Conservation (phyloP, 371 early-diverging fungal genomes). For the Globomyces sp. region DNA sequence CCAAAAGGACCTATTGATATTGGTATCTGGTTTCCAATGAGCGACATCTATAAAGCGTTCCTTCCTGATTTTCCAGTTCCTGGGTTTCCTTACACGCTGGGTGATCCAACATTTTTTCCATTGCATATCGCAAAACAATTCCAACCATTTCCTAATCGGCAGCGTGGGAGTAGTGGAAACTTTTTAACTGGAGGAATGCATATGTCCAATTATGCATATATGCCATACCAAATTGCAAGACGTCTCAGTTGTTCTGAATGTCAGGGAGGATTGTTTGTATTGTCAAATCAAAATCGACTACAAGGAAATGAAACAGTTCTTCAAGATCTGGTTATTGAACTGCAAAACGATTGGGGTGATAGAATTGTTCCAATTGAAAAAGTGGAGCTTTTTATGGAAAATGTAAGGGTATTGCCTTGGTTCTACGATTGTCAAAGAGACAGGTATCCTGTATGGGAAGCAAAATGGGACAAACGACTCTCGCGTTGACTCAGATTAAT, state of each 20-base stretch:
- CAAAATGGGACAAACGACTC: too few species aligned
- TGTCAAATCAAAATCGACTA: neutral
- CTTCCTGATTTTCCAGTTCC: slow-evolving; percentile 21
- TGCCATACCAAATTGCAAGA: slow-evolving; percentile 16
- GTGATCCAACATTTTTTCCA: slow-evolving; percentile 26
- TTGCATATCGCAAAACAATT: slow-evolving; percentile 4
- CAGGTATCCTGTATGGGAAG: too few species aligned
- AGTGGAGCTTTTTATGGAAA: too few species aligned
- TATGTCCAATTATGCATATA: slow-evolving; percentile 19
- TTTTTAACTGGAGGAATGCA: slow-evolving; percentile 21
- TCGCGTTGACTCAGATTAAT: too few species aligned
- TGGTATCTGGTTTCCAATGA: slow-evolving; percentile 18
- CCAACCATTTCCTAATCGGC: slow-evolving; percentile 2
- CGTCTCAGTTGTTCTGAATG: neutral
- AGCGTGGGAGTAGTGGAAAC: slow-evolving; percentile 18
- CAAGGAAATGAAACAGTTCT: too few species aligned
- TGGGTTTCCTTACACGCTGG: slow-evolving; percentile 12
- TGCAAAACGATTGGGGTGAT: too few species aligned
- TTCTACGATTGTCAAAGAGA: too few species aligned
- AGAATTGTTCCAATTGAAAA: too few species aligned
- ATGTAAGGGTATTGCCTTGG: too few species aligned
- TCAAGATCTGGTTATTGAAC: too few species aligned
- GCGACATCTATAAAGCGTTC: slow-evolving; percentile 10
- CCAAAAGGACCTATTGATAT: slow-evolving; percentile 10
- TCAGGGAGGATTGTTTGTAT: neutral